Conservation (phyloP, 2,329 filamentous ascomycete species). For the Parasarocladium wereldwijsianum region DNA sequence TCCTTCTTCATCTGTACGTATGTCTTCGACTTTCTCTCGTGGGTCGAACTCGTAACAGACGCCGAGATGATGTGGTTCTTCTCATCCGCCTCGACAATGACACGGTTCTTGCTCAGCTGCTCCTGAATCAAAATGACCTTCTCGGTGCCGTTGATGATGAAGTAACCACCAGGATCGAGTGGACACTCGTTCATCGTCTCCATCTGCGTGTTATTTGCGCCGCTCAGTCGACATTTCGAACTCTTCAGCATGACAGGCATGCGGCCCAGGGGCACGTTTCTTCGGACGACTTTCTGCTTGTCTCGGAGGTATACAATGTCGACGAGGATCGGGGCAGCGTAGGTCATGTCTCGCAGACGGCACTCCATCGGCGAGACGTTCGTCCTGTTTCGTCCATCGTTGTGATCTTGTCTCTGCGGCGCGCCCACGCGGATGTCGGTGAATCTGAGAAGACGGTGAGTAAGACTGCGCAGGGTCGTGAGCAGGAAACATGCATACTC, state of each 20-base stretch:
- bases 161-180: constrained; percentile 91
- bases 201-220: constrained; percentile 79
- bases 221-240: constrained; percentile 75
- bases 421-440: constrained; percentile 77
- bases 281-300: constrained; percentile 57
- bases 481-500: constrained; percentile 30
- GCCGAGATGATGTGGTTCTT: constrained; percentile 92
- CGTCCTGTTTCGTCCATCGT: constrained; percentile 52
- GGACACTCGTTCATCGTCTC: constrained; percentile 88
- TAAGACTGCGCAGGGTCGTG: background rate
- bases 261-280: constrained; percentile 69
- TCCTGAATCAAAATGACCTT: constrained; percentile 98
- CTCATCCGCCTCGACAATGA: constrained; percentile 85
- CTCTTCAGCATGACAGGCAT: constrained; percentile 97
- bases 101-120: constrained; percentile 96
- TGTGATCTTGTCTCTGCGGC: constrained; percentile 66
- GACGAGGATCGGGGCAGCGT: constrained; percentile 84
- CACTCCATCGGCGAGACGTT: constrained; percentile 93
- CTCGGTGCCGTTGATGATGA: constrained; percentile 93
- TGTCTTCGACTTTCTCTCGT: constrained; percentile 95
- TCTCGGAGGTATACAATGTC: constrained; percentile 85
- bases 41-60: constrained; percentile 93
- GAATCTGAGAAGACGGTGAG: constrained; percentile 30
- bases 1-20: constrained; percentile 94
- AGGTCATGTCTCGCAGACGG: constrained; percentile 92